Evolutionary conservation across 352 stramenopile species (phyloP).

Genomic region (Peronosclerospora sorghi): DNA sequence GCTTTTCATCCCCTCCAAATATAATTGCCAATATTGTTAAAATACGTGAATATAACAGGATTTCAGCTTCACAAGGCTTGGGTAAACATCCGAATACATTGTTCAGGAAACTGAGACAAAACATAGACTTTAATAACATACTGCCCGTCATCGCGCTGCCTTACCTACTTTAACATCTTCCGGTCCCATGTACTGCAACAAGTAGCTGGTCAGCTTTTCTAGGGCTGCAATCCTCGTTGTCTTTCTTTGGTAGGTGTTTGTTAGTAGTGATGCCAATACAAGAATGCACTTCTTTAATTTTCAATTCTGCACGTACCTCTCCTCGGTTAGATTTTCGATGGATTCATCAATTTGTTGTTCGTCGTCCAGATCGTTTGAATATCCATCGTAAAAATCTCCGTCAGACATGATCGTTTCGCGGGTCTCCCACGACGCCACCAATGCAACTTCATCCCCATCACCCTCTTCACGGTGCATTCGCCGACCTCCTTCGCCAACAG

Average conservation of each 20-base stretch:
- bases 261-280: not conserved
- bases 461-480: slow-evolving; percentile 60
- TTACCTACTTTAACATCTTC: slow-evolving; percentile 63
- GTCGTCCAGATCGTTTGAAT: slow-evolving; percentile 44
- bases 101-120: slow-evolving; percentile 41
- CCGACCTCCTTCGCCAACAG: slow-evolving; percentile 20
- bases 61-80: slow-evolving; percentile 62
- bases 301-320: slow-evolving; percentile 29
- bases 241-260: slow-evolving; percentile 22
- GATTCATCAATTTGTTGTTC: slow-evolving; percentile 60
- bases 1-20: slow-evolving; percentile 59
- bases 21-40: slow-evolving; percentile 66
- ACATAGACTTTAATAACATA: not conserved
- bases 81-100: slow-evolving; percentile 61
- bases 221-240: slow-evolving; percentile 64
- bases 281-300: not conserved
- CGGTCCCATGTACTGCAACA: slow-evolving; percentile 57
- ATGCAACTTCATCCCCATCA: slow-evolving; percentile 57
- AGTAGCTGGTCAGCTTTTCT: slow-evolving; percentile 42
- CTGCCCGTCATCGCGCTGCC: not conserved
- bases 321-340: slow-evolving; percentile 70
- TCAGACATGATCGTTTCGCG: slow-evolving; percentile 47
- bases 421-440: slow-evolving; percentile 61
- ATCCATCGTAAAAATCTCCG: slow-evolving; percentile 58
- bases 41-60: slow-evolving; percentile 47